Evolutionary conservation across 2,329 filamentous ascomycete species (phyloP), one percentile per base, ranked within the genome.

Genomic region (Penicillium crustosum): DNA sequence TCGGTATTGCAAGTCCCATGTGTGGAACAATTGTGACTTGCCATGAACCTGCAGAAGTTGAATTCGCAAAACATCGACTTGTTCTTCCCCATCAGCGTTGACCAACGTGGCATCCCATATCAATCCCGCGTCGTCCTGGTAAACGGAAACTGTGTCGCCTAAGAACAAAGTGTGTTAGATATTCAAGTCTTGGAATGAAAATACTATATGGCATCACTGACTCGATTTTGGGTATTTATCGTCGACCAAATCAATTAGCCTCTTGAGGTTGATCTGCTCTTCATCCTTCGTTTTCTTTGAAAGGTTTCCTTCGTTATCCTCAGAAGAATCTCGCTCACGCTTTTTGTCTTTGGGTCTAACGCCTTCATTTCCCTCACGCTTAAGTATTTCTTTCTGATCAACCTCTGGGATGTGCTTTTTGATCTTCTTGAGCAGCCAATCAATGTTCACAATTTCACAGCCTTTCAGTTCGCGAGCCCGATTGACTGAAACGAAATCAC

Each of bases 401-500:
- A 6, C n/a, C 19, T 29, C 21, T 9, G 49, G 55, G 3, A 13
- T 6, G 9, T 54, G n/a, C 3, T 47, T 38, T 5, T 38, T 25
- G 3, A 56, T 27, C 19, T 42, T 58, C 15, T 42, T 13, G 25
- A 58, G 17, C n/a, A 89, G 75, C 88, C 88, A 90, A 17, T 82
- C 73, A 0, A 86, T 70, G 15, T 70, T 77, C 45, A 89, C 79
- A 49, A 89, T 78, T 6, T 77, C 77, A 10, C 87, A 69, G 23
- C 70, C 73, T 42, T 79, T 75, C 17, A 74, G 61, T 19, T 75
- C 66, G 2, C 79, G 83, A 21, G 79, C 58, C 75, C 73, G 56
- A 84, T 63, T 59, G 47, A 68, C 68, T 69, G 52, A 17, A 44
- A 27, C 39, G 12, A 33, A 48, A 49, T 23, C 4, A 17, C 12